Evolutionary conservation across 73 alveolate species (phyloP), one percentile per base, ranked within the genome.

Genomic region (Uronychia setigera): DNA sequence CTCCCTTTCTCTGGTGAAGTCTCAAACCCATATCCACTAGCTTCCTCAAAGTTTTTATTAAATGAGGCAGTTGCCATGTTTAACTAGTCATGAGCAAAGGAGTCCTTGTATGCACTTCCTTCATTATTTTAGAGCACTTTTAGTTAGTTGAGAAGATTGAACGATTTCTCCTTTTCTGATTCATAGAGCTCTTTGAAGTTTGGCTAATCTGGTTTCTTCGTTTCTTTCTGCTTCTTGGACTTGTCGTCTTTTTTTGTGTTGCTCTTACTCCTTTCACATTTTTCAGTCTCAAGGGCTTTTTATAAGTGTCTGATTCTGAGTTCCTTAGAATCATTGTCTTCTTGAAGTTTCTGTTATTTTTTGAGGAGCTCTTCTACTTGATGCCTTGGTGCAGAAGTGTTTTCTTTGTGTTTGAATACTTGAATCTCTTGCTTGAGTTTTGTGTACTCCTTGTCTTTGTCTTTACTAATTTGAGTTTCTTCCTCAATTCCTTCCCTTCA

Each of bases 401-500:
- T 46, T 46, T 46, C 67, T 19, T 46, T 46, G 5, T 46, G 67
- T 46, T 46, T 46, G 67, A 46, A 46, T 19, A 46, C 19, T 5
- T 19, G 5, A 46, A 46, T 46, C 67, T 46, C 67, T 19, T 46
- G 19, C 74, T 82, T 82, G 33, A 82, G 83, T 33, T 67, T 82
- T 31, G 35, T 33, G 32, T 74, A 27, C 59, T 82, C 89, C 11
- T 79, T 32, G 30, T 60, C 77, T 33, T 82, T 82, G 33, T 30
- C 79, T 35, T 74, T 82, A 9, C 30, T 30, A 0, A 74, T 26
- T 29, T 31, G 31, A 9, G 34, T 28, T 35, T 59, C 31, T 82
- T 82, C 31, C 77, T 60, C 25, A 60, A 33, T 1, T 74, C 82
- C 34, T 30, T 74, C 60, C 67, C 67, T 46, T 46, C 67, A 46